A percentile compares a stretch with the other conserved stretches of the same genome.
Conservation (phyloP, 2,329 filamentous ascomycete genomes). For the Neodidymelliopsis sp. region DNA sequence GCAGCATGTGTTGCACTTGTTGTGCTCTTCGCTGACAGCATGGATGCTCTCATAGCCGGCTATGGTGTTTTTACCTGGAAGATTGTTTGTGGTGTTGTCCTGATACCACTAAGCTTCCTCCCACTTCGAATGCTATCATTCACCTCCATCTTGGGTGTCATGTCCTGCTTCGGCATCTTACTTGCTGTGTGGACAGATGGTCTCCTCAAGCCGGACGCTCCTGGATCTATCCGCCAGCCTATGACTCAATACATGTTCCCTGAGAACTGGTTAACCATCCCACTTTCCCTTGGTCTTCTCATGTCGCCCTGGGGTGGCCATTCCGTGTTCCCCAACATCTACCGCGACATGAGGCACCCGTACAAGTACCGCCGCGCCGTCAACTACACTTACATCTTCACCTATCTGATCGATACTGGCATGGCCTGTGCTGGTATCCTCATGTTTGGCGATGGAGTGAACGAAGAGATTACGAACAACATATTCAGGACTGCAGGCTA, state of each 20-base stretch:
- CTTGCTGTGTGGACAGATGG: constrained; percentile 84
- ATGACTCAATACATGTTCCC: constrained; percentile 84
- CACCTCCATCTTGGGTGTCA: constrained; percentile 90
- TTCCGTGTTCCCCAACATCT: constrained; percentile 84
- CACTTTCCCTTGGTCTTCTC: constrained; percentile 86
- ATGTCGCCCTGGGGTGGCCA: constrained; percentile 83
- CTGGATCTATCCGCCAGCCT: constrained; percentile 84
- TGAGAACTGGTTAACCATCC: constrained; percentile 83
- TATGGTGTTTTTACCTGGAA: constrained; percentile 80
- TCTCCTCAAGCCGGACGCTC: constrained; percentile 77
- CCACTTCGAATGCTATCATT: constrained; percentile 86
- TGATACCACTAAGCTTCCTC: constrained; percentile 84
- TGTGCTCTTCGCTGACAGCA: constrained; percentile 93
- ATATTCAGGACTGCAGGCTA: constrained; percentile 79
- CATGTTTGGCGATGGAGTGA: constrained; percentile 93
- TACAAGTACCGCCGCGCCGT: constrained; percentile 80
- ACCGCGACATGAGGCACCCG: constrained; percentile 80
- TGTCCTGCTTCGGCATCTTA: constrained; percentile 89
- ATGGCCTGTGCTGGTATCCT: constrained; percentile 85
- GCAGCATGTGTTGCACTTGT: constrained; percentile 89
- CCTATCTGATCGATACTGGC: constrained; percentile 79
- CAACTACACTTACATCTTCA: constrained; percentile 83
- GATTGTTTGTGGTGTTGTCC: constrained; percentile 76
- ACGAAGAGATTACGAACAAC: constrained; percentile 90
- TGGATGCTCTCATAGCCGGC: constrained; percentile 78